Evolutionary conservation across 2,329 filamentous ascomycete genomes (phyloP).

Genomic region (Fusarium albidum): DNA sequence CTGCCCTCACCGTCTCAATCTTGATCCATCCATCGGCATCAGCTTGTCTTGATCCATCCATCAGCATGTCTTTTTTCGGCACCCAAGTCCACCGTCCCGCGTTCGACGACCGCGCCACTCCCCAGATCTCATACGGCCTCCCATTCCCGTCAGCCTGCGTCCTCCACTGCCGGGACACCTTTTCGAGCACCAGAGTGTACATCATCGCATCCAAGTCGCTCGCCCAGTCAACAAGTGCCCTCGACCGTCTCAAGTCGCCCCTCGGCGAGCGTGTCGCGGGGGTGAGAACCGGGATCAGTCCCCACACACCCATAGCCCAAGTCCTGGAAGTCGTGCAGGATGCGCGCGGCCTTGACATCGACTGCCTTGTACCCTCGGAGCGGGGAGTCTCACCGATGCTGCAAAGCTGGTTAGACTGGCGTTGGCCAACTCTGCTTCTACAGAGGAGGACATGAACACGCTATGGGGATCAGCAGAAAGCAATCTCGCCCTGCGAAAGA

Average conservation of each 20-base stretch:
- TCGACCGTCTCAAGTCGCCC: slow-evolving; percentile 50
- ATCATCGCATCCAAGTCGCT: slow-evolving; percentile 53
- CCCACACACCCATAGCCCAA: slow-evolving; percentile 63
- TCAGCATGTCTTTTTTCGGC: slow-evolving; percentile 18
- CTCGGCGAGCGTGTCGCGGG: slow-evolving; percentile 55
- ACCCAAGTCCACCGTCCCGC: slow-evolving; percentile 2
- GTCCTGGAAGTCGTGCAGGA: slow-evolving; percentile 57
- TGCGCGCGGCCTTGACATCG: slow-evolving; percentile 47
- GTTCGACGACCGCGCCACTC: slow-evolving; percentile 1
- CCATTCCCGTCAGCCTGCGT: slow-evolving; percentile 16
- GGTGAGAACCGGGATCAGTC: slow-evolving; percentile 57
- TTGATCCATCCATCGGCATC: too few relatives aligned
- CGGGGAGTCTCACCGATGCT: slow-evolving; percentile 63
- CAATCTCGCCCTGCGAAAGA: slow-evolving; percentile 21
- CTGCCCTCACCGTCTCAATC: too few relatives aligned
- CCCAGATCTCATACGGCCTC: slow-evolving; percentile 13
- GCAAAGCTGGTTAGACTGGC: slow-evolving; percentile 61
- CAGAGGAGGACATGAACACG: slow-evolving; percentile 48
- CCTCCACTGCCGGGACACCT: not conserved
- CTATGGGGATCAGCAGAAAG: slow-evolving; percentile 41
- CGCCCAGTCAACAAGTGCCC: slow-evolving; percentile 53
- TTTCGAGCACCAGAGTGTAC: not conserved
- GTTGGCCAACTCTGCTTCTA: slow-evolving; percentile 56
- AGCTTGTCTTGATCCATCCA: too few relatives aligned
- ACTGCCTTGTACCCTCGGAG: slow-evolving; percentile 64